Evolutionary conservation across 371 early-diverging fungal genomes (phyloP), one percentile per base, ranked within the genome.

Genomic region (Caulochytrium protostelioides): DNA sequence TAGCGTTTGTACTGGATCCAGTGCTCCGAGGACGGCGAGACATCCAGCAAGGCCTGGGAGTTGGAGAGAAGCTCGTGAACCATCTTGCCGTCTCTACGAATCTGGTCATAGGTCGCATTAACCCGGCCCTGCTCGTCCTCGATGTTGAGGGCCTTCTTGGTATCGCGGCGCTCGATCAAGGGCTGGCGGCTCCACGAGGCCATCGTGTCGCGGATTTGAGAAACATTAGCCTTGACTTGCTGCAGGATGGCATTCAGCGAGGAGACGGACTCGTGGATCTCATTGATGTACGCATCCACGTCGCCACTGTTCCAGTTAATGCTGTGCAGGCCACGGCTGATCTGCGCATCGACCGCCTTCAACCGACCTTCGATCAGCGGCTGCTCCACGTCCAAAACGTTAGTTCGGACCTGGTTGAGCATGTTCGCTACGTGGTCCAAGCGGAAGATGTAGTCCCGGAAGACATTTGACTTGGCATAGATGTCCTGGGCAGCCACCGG

Each of bases 131-230:
- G 65, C 40, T 62, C 60, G 30, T 65, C 70, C 42, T 69, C 70
- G 15, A 69, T 18, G 28, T 66, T 62, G 15, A 69, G 44, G 5
- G 67, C 44, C 41, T 69, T 69, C 41, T 63, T 65, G 10, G 52
- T 50, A 33, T 69, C 70, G 37, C 67, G 67, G 9, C 70, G 47
- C 38, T 69, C 65, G 22, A 69, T 52, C n/a, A 69, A 32, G 13
- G 70, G 70, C n/a, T 22, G 39, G 7, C 48, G 47, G 6, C 40
- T 52, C 70, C 70, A 69, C 22, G 35, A 45, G 40, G 61, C 59
- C 60, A 69, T 62, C 22, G 59, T 59, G 40, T 69, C 62, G 22
- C 45, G 49, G 19, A 69, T 63, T 34, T 65, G 65, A 32, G 46
- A 40, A 14, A 69, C 31, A 42, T 69, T 69, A 42, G 48, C 62